Base-by-base conservation (phyloP, 2,329 filamentous ascomycete genomes). In the Trichoderma sp. region DNA sequence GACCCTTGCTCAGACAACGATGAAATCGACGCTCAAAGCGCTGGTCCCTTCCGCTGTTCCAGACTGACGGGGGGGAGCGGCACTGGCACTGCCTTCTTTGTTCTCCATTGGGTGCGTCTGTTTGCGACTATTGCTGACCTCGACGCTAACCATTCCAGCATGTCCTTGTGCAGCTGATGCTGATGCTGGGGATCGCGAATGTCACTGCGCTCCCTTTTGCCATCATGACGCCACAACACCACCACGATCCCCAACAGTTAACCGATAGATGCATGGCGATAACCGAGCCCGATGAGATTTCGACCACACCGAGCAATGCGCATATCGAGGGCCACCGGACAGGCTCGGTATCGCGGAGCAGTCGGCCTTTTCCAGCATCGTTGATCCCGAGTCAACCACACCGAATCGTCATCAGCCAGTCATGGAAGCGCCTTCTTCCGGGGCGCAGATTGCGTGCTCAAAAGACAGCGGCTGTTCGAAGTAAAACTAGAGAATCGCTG, bases 401-500 rank as follows among this genome's bases (percentile, higher is more conserved):
- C 28, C 28, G 67, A n/a, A 23, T 64, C 20, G 59, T 53, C 13
- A 36, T 70, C 61, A 32, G 32, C 34, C 59, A 50, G 39, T 32
- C 61, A n/a, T 70, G 47, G 68, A 70, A 55, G 36, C 61, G 61
- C 20, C 50, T 70, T 26, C 53, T 70, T 30, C 57, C 67, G 3
- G 67, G 67, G 20, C 67, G 43, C 20, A 3, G 39, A 61, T 15
- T 28, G 13, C 55, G 39, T 4, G 15, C 39, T 13, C 47, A 62
- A 7, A 23, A 23, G 20, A 39, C 39, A 20, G 30, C 23, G 1
- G 28, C n/a, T 36, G 53, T 61, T 53, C 55, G 57, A 36, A 43
- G 23, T 6, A 71, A n/a, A 28, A 36, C 23, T 17, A 28, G 53
- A 50, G n/a, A 43, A 7, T 23, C 59, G 17, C 30, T 20, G 26